Base-by-base conservation (phyloP, 1,284 basidiomycete species). In the Bjerkandera adusta region DNA sequence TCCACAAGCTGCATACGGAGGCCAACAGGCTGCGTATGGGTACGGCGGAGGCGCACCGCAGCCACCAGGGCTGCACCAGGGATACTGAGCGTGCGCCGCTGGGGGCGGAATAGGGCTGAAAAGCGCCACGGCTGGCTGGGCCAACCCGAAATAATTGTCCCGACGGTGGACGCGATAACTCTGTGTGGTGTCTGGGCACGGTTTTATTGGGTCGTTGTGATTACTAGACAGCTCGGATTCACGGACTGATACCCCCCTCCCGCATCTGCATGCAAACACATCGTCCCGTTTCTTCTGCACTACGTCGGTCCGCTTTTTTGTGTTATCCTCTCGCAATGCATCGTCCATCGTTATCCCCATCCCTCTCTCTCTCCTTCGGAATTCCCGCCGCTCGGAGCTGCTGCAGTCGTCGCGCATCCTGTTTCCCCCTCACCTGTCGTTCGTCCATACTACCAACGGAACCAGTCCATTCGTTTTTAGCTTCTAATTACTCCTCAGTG, bases 1-100 rank as follows among this genome's bases (percentile, higher is more conserved):
- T 3, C 76, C 79, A 3, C 71, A 75, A 38, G 55, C 63, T 12
- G 73, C 67, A 22, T 76, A 78, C 46, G 72, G 68, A n/a, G n/a
- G n/a, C n/a, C n/a, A n/a, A n/a, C 47, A 53, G 15, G 39, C 42
- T 27, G 59, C 58, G 21, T 64, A 64, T 36, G 60, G 60, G 11
- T 55, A 55, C 7, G 56, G 50, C 4, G 45, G 49, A n/a, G 33
- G 32, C 26, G 20, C 36, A 22, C 42, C 24, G 13, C 21, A 24
- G 45, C 18, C 43, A 29, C 29, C 38, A 15, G 22, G 43, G 43
- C 42, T 35, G 32, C 40, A 43, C 30, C 41, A 26, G 20, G 36
- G 29, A 15, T 40, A 36, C 30, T 49, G 36, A 27, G n/a, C 36
- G 29, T 18, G 22, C 37, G 26, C 26, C 11, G 18, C 42, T 35